Percentiles rank a stretch among this genome's conserved stretches.
Evolutionary conservation across 257 asterid species (phyloP).

Genomic region (Mitragyna speciosa): DNA sequence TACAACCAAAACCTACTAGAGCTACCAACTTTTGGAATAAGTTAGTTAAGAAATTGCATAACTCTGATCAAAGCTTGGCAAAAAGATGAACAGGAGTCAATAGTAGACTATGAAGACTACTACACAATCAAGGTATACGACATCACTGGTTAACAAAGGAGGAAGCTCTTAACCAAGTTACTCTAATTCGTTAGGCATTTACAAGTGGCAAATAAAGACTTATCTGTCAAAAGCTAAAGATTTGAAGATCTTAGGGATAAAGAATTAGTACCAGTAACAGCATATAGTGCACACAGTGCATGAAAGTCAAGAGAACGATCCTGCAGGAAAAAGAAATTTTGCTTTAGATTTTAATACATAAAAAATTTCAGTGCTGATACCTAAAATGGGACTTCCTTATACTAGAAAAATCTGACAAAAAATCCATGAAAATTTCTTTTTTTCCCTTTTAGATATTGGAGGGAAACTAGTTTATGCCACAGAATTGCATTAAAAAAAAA

Average conservation of each 20-base stretch:
- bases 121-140: neutral
- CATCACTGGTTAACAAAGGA: neutral
- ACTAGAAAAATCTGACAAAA: neutral
- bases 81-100: neutral
- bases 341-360: conserved; percentile 2
- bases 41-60: neutral
- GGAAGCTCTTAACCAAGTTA: neutral
- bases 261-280: conserved; percentile 77
- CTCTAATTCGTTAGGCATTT: neutral
- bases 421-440: too few relatives aligned
- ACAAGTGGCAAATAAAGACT: neutral
- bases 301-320: conserved; percentile 94
- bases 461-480: neutral
- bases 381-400: neutral
- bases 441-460: neutral
- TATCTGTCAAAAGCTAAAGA: conserved; percentile 1
- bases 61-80: neutral
- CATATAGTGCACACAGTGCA: conserved; percentile 88
- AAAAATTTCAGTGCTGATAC: neutral
- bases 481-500: neutral
- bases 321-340: conserved; percentile 46
- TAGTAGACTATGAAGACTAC: neutral
- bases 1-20: neutral
- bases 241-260: neutral
- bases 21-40: neutral